Percentiles rank a stretch among this genome's conserved stretches.
Evolutionary conservation across 805 yeast species (phyloP).

Genomic region (Helenozyma rhizophorensis): DNA sequence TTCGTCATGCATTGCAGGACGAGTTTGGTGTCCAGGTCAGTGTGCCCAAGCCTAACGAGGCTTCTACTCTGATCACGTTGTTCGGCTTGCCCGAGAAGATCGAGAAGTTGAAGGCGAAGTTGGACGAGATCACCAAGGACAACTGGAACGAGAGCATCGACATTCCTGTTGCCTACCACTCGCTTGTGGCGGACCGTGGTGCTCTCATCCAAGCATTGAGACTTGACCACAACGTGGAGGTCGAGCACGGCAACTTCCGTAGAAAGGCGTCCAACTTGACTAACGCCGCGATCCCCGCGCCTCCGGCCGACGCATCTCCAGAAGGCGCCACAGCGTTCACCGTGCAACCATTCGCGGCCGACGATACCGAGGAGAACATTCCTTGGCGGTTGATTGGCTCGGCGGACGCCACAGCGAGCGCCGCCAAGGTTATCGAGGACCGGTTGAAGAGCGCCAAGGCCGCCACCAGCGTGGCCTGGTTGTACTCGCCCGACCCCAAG

Average conservation of each 20-base stretch:
- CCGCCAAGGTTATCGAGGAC: conserved; percentile 46
- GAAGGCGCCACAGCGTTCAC: conserved; percentile 43
- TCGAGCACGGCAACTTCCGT: conserved; percentile 51
- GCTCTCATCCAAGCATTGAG: conserved; percentile 53
- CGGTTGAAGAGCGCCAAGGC: conserved; percentile 44
- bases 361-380: conserved; percentile 32
- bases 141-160: conserved; percentile 49
- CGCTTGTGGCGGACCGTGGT: conserved; percentile 64
- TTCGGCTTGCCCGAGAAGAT: conserved; percentile 65
- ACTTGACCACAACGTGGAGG: conserved; percentile 50
- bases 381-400: conserved; percentile 69
- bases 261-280: conserved; percentile 50
- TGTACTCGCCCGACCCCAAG: conserved; percentile 52
- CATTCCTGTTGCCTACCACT: conserved; percentile 56
- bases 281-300: conserved; percentile 37
- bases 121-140: conserved; percentile 58
- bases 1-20: conserved; percentile 66
- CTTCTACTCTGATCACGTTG: conserved; percentile 49
- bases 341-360: conserved; percentile 19
- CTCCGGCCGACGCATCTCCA: conserved; percentile 44
- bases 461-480: conserved; percentile 53
- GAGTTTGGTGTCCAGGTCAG: conserved; percentile 60
- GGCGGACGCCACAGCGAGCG: conserved; percentile 46
- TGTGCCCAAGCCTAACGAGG: conserved; percentile 60
- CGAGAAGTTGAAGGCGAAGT: conserved; percentile 57